Percentiles rank a stretch among this genome's conserved stretches.
Evolutionary conservation across 2,329 filamentous ascomycete genomes (phyloP).

Genomic region (Corynespora cassiicola): DNA sequence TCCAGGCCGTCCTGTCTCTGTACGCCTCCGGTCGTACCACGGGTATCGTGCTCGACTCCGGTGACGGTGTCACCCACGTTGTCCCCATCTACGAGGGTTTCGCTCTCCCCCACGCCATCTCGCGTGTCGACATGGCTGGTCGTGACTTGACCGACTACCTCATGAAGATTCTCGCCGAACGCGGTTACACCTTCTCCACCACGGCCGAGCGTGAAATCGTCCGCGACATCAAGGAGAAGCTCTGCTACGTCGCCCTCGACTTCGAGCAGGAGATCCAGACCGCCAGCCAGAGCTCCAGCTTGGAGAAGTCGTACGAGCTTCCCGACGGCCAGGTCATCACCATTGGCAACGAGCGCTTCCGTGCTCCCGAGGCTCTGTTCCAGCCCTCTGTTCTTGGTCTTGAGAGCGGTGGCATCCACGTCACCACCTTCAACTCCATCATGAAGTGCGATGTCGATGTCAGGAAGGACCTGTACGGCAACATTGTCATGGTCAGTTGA

Average conservation of each 20-base stretch:
- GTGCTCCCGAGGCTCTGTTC: constrained; percentile 99
- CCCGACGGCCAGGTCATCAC: constrained; percentile 99
- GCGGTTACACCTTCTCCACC: constrained; percentile 99
- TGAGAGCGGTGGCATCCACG: constrained; percentile 98
- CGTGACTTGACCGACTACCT: constrained; percentile 99
- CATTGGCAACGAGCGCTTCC: constrained; percentile 99
- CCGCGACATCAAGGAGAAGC: constrained; percentile 99
- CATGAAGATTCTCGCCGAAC: constrained; percentile 99
- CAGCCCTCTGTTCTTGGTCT: constrained; percentile 98
- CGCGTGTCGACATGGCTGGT: constrained; percentile 99
- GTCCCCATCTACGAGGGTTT: constrained; percentile 99
- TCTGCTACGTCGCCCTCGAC: constrained; percentile 99
- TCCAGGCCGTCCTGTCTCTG: constrained; percentile 98
- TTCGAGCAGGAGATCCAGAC: constrained; percentile 99
- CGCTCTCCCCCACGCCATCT: constrained; percentile 99
- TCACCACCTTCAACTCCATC: constrained; percentile 99
- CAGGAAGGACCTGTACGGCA: constrained; percentile 99
- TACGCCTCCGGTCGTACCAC: constrained; percentile 99
- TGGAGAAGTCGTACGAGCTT: constrained; percentile 99
- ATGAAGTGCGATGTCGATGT: constrained; percentile 99
- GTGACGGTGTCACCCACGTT: constrained; percentile 99
- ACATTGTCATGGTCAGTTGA: constrained; percentile 97
- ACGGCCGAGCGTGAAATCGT: constrained; percentile 99
- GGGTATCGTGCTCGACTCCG: constrained; percentile 99
- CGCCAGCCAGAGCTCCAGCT: constrained; percentile 94